Evolutionary conservation across 1,284 basidiomycete genomes (phyloP).

Genomic region (Gomphus bonarii): DNA sequence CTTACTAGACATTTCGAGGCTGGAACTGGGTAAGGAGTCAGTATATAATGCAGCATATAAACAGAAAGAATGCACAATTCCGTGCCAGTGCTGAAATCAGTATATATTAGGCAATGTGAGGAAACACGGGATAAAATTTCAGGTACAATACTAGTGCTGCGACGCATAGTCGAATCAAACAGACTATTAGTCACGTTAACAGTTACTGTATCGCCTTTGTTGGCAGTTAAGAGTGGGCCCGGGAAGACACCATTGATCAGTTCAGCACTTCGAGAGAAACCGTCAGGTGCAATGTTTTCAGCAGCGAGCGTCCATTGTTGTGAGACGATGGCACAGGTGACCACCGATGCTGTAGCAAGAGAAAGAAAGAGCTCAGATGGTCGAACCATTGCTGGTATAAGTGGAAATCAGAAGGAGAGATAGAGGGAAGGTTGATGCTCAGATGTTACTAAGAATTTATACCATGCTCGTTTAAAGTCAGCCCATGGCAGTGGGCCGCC

Average conservation of each 20-base stretch:
- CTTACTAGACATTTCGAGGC: conserved; percentile 7
- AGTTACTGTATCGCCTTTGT: conserved; percentile 18
- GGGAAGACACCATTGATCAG: conserved; percentile 20
- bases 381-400: not conserved
- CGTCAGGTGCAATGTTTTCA: conserved; percentile 19
- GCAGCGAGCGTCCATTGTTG: conserved; percentile 13
- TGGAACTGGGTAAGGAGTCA: not conserved
- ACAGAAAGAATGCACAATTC: not conserved
- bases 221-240: conserved; percentile 16
- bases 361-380: not conserved
- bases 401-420: not conserved
- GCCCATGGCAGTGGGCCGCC: not conserved
- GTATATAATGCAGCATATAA: not conserved
- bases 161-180: conserved; percentile 18
- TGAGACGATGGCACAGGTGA: conserved; percentile 9
- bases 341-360: not conserved
- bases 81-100: conserved; percentile 9
- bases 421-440: not conserved
- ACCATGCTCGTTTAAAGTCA: not conserved
- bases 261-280: conserved; percentile 18
- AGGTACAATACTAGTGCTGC: conserved; percentile 20
- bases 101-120: not conserved
- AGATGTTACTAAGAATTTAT: not conserved
- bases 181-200: conserved; percentile 14
- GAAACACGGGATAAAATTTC: not conserved